These are phyloP conservation scores for Pseudopithomyces chartarum DNA, from an alignment of 2,329 filamentous ascomycete genomes.

Conservation along the genomic window DNA sequence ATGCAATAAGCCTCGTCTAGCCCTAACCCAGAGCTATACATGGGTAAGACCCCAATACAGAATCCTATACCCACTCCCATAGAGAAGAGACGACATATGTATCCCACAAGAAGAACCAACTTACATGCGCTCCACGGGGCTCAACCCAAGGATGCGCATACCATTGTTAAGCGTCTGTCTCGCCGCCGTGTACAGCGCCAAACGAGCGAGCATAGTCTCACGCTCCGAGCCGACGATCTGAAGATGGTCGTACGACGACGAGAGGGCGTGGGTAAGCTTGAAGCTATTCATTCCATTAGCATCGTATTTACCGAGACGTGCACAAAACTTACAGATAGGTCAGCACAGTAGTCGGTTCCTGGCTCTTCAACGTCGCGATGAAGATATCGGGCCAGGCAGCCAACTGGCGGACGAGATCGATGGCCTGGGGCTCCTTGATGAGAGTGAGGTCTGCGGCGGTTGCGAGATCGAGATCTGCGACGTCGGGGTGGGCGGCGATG, in stretches of 20 bases:
- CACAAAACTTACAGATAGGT: conserved; percentile 78
- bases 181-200: conserved; percentile 73
- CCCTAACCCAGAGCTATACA: background rate
- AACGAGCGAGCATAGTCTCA: conserved; percentile 70
- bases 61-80: background rate
- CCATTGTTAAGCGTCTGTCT: conserved; percentile 79
- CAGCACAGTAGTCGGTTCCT: conserved; percentile 72
- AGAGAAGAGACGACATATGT: background rate
- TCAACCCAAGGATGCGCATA: conserved; percentile 80
- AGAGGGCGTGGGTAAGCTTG: conserved; percentile 79
- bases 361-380: conserved; percentile 80
- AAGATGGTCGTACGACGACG: conserved; percentile 78
- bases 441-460: conserved; percentile 71
- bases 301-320: background rate
- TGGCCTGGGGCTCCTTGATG: conserved; percentile 72
- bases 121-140: conserved; percentile 65
- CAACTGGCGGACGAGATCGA: conserved; percentile 75
- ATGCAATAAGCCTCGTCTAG: background rate
- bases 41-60: background rate
- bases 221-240: conserved; percentile 76
- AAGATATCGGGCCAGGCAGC: conserved; percentile 85
- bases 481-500: conserved; percentile 53
- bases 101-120: background rate
- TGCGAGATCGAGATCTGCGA: conserved; percentile 59
- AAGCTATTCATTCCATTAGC: background rate